Evolutionary conservation across 2,329 filamentous ascomycete genomes (phyloP), one percentile per base, ranked within the genome.

Genomic region (Pestalotiopsis sp.): DNA sequence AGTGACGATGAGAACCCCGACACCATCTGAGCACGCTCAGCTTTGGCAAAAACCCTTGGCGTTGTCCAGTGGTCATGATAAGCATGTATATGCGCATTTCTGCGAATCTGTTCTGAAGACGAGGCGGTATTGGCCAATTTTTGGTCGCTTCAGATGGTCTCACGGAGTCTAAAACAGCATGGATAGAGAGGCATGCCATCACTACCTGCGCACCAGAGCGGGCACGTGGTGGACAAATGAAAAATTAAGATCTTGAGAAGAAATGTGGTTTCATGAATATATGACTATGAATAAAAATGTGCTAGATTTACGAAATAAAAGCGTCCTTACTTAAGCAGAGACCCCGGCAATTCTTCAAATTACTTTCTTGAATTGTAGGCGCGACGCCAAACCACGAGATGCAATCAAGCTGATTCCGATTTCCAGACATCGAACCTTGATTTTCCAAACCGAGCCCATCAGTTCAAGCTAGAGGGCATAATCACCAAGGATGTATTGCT

Each of bases 1-100:
- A 97, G 94, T 79, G 96, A 98, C 78, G 96, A 98, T 80, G 94
- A 93, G 79, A 88, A 90, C 72, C 89, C 90, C 45, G 87, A 84
- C 75, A 82, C 83, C 38, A 80, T 85, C 74, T 85, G 81, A 76
- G 65, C 57, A 25, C 25, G 13, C 27, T 25, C 61, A 39, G 61
- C 41, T 49, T 36, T 62, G 27, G 39, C 41, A 25, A 25, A 36
- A 20, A 17, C 20, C n/a, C 7, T 36, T 17, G 25, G 31, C 11
- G 23, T 13, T n/a, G 36, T 38, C 31, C 38, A 23, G 31, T 62
- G 27, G 59, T 64, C 39, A 64, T 45, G 61, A 62, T 17, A 23
- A 64, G 41, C 27, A 39, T 36, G 39, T 25, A 14, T 49, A 25
- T 45, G 20, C 61, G 25, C 14, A 17, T 49, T 23, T 64, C 36